Evolutionary conservation across 495 filamentous ascomycete species (phyloP), one percentile per base, ranked within the genome.

Genomic region (Tetracladium setigerum): DNA sequence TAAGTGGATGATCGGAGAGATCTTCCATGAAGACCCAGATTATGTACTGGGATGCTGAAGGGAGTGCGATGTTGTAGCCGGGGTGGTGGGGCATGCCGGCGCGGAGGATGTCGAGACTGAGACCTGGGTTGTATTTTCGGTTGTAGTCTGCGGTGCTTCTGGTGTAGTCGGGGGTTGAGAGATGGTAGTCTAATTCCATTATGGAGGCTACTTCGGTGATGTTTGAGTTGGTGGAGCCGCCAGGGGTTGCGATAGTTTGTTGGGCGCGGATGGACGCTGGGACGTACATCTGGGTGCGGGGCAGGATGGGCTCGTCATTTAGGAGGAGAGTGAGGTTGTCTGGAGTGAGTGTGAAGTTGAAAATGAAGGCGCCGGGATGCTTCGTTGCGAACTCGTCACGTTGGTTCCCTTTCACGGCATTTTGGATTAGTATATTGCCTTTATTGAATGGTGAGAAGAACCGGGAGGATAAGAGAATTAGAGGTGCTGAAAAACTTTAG

Each of bases 301-400:
- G 50, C 1, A 53, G 44, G 44, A 53, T 47, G 14, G 50, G 37
- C 31, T 41, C 14, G 18, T 41, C 44, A 22, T 53, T 46, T 8
- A 53, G 43, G 2, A 47, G 30, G 12, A 53, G 44, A 9, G 27
- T 46, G 36, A 36, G 50, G n/a, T 47, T 37, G 44, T 53, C 50
- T 19, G 36, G 50, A 17, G 43, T 42, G 18, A 53, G 30, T 7
- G 50, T 53, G 44, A 53, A 47, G 44, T 32, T 47, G 33, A 51
- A 45, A 27, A 51, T 41, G 11, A 51, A 31, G 24, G 48, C 48
- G 32, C n/a, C 45, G 8, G 40, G 48, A 5, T 34, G 8, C 2
- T 38, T 17, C 40, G 39, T 41, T 22, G 41, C 48, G 30, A 44
- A 32, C 15, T 44, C 34, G 5, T 51, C 34, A 30, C 14, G 18